Percentiles rank a stretch among this genome's conserved stretches.
phyloP scores from a whole-genome alignment of 2,329 filamentous ascomycete genomes.

The Cladosporium austrohemisphaericum region DNA sequence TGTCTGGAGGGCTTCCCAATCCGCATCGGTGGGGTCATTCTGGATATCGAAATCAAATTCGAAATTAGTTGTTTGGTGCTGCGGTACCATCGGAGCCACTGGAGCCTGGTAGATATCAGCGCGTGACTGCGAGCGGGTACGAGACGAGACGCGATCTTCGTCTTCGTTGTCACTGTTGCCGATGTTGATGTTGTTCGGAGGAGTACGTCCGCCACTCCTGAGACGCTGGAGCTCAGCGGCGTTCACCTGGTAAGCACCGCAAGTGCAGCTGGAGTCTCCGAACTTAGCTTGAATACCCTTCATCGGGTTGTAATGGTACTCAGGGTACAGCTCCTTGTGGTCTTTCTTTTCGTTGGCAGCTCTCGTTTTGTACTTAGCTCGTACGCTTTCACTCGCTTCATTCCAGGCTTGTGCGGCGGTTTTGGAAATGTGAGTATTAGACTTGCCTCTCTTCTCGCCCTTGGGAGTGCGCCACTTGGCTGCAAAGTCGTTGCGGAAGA shows the following conservation, averaged over 20 bases:
- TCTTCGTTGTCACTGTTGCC: not conserved
- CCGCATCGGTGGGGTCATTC: not conserved
- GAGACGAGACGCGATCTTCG: not conserved
- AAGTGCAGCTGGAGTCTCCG: slow-evolving; percentile 15
- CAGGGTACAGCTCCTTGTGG: slow-evolving; percentile 14
- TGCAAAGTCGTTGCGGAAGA: slow-evolving; percentile 16
- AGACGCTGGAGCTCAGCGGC: slow-evolving; percentile 1
- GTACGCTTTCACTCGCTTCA: not conserved
- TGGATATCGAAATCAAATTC: not conserved
- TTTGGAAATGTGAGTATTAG: slow-evolving; percentile 14
- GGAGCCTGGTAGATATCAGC: not conserved
- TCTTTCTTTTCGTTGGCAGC: slow-evolving; percentile 6
- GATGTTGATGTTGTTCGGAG: not conserved
- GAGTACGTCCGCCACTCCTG: not conserved
- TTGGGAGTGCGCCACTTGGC: not conserved
- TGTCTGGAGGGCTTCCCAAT: slow-evolving; percentile 1
- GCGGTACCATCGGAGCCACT: not conserved
- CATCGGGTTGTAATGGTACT: slow-evolving; percentile 14
- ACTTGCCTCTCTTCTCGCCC: slow-evolving; percentile 2
- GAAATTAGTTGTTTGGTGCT: not conserved
- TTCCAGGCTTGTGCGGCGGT: slow-evolving; percentile 7
- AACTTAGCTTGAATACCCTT: slow-evolving; percentile 10
- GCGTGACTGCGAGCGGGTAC: not conserved
- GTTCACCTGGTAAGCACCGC: slow-evolving; percentile 18
- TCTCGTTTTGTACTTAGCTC: not conserved